A percentile compares a stretch with the other conserved stretches of the same genome.
Evolutionary conservation across 2,329 filamentous ascomycete genomes (phyloP).

Genomic region (Blastomyces gilchristii): DNA sequence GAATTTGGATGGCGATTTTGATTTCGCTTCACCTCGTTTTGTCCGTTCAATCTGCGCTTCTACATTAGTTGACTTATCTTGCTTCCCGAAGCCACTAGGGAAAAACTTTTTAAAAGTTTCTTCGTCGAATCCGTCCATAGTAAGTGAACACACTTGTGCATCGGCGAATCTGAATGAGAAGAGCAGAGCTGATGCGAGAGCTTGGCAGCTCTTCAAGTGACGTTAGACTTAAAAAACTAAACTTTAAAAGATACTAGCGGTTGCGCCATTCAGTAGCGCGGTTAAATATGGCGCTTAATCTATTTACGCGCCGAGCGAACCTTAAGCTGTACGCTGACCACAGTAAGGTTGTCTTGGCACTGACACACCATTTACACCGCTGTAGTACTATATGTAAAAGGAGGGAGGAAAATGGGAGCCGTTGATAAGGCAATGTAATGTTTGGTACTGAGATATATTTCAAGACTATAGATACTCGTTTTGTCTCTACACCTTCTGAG

Average conservation of each 20-base stretch:
- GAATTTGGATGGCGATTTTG: constrained; percentile 17
- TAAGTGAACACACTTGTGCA: neutral
- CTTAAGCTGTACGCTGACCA: no score
- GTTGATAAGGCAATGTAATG: neutral
- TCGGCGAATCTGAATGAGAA: neutral
- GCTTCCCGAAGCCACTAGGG: constrained; percentile 77
- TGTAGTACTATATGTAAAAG: neutral
- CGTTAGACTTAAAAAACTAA: neutral
- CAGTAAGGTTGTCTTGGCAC: neutral
- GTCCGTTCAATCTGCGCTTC: constrained; percentile 71
- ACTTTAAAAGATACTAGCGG: neutral
- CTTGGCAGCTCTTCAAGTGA: neutral
- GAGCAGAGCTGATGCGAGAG: neutral
- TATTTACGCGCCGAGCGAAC: neutral
- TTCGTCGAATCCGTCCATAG: constrained; percentile 38
- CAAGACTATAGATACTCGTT: neutral
- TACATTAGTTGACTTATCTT: constrained; percentile 61
- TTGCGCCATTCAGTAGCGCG: neutral
- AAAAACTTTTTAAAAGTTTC: constrained; percentile 50
- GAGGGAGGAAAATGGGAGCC: neutral
- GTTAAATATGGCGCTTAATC: neutral
- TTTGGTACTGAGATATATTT: neutral
- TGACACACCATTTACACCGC: no score
- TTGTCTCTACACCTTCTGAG: neutral
- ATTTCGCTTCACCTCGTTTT: constrained; percentile 45